Percentiles rank a stretch among this genome's conserved stretches.
These are phyloP conservation scores for Carex arenaria DNA, from an alignment of 202 grass and related monocot species.

Conservation along the genomic window DNA sequence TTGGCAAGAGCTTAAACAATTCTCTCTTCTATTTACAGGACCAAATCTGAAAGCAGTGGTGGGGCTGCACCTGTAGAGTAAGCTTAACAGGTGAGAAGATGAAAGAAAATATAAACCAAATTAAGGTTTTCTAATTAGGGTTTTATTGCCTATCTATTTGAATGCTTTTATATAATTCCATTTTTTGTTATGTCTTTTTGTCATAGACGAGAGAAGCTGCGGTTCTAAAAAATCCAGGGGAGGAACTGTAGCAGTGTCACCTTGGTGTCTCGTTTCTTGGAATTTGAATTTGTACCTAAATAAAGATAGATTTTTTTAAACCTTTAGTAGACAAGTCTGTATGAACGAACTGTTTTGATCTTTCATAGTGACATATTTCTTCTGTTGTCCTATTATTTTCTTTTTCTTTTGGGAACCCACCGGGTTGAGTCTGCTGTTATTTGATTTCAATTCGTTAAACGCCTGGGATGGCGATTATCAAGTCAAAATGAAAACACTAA, in stretches of 20 bases:
- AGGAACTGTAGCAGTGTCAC: not conserved
- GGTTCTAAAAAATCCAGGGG: not conserved
- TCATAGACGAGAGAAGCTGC: not conserved
- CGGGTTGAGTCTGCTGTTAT: not conserved
- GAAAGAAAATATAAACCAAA: not conserved
- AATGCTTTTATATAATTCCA: not conserved
- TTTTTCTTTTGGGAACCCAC: not conserved
- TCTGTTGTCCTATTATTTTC: not conserved
- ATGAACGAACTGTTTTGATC: not conserved
- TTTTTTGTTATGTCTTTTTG: not conserved
- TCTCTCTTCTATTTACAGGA: constrained; percentile 38
- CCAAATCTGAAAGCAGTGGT: constrained; percentile 51
- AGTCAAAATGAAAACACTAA: not conserved
- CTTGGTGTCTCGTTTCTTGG: not conserved
- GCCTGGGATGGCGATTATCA: not conserved
- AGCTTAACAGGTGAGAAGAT: constrained; percentile 23
- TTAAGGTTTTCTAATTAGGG: not conserved
- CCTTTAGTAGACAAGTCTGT: not conserved
- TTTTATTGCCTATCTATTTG: not conserved
- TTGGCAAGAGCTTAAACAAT: constrained; percentile 16
- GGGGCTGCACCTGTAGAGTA: constrained; percentile 79
- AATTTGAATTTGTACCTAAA: constrained; percentile 19
- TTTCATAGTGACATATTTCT: constrained; percentile 1
- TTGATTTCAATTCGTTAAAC: not conserved
- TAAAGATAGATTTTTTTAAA: not conserved